Evolutionary conservation across 2,329 filamentous ascomycete genomes (phyloP), one percentile per base, ranked within the genome.

Genomic region (Monosporascus sp.): DNA sequence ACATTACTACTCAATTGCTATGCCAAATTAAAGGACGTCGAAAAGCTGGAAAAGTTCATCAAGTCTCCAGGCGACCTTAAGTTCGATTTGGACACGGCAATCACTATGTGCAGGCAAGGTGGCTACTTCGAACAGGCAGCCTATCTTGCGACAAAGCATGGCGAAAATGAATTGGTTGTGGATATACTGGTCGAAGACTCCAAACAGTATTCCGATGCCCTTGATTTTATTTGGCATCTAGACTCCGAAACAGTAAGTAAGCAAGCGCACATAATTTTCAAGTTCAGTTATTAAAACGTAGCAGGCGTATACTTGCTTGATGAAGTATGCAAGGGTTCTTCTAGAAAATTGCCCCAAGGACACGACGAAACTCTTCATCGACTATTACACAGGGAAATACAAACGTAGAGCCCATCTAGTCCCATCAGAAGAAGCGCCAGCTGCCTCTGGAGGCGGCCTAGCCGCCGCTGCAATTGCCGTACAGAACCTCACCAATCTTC

Each of bases 101-200:
- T 99, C 58, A 84, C 88, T 2, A 97, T 99, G 91, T 99, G 94
- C 66, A 84, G 95, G 27, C 94, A 99, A 72, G 94, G 93, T 11
- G 93, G 94, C 1, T 99, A 99, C 70, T 96, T 87, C 63, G 92
- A 97, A 54, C 95, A 99, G 74, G 94, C 94, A 15, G 94, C 93
- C 4, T 99, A 96, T 64, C 79, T 99, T 38, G 94, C 95, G 6
- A 89, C 91, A 54, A 93, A 97, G 69, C 92, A 99, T 65, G 88
- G 90, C 6, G 94, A 99, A 68, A 90, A 90, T 58, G 91, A 96
- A 53, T 76, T 97, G 54, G 94, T 99, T 1, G 89, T 97, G 4
- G 93, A 97, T 66, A 96, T 99, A 47, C 70, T 99, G 49, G 92
- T 99, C 49, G 94, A 99, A 66, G 93, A 99, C 63, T 91, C 93